Evolutionary conservation across 2,329 filamentous ascomycete species (phyloP).

Genomic region (Malbranchea zuffiana): DNA sequence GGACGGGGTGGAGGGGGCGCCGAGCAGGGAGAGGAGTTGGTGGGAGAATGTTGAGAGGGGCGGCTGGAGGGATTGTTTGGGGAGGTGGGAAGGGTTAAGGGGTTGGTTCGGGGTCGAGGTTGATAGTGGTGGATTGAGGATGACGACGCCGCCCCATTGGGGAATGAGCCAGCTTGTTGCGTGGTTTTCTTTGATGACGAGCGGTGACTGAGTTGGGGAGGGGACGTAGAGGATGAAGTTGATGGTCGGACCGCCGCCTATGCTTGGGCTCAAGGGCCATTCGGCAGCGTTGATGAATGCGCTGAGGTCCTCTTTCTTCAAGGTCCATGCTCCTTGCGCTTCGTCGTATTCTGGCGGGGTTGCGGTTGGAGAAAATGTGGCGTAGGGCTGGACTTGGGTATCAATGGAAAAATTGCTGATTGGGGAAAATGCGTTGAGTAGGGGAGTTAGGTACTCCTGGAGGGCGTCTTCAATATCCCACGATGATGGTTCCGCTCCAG

Average conservation of each 20-base stretch:
- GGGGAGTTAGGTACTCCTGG: slow-evolving; percentile 66
- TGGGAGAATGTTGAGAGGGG: slow-evolving; percentile 83
- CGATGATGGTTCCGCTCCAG: slow-evolving; percentile 62
- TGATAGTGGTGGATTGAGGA: slow-evolving; percentile 47
- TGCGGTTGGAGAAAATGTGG: slow-evolving; percentile 54
- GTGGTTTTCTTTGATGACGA: slow-evolving; percentile 48
- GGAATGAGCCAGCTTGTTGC: slow-evolving; percentile 83
- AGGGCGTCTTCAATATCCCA: slow-evolving; percentile 87
- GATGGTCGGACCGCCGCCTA: slow-evolving; percentile 82
- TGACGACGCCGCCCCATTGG: slow-evolving; percentile 77
- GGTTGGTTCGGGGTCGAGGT: slow-evolving; percentile 23
- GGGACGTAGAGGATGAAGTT: slow-evolving; percentile 93
- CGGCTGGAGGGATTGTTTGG: slow-evolving; percentile 57
- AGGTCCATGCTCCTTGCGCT: slow-evolving; percentile 48
- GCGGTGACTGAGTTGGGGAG: slow-evolving; percentile 51
- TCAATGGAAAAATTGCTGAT: slow-evolving; percentile 96
- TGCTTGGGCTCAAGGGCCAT: slow-evolving; percentile 91
- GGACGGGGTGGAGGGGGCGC: slow-evolving; percentile 63
- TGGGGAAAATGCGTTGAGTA: slow-evolving; percentile 64
- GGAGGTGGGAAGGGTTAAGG: slow-evolving; percentile 41
- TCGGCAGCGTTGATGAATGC: slow-evolving; percentile 97
- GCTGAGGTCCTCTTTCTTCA: slow-evolving; percentile 77
- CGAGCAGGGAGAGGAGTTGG: slow-evolving; percentile 78
- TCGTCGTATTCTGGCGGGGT: slow-evolving; percentile 46
- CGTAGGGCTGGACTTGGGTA: slow-evolving; percentile 91